Conservation (phyloP, 2,329 filamentous ascomycete genomes). For the Beauveria medogensis region DNA sequence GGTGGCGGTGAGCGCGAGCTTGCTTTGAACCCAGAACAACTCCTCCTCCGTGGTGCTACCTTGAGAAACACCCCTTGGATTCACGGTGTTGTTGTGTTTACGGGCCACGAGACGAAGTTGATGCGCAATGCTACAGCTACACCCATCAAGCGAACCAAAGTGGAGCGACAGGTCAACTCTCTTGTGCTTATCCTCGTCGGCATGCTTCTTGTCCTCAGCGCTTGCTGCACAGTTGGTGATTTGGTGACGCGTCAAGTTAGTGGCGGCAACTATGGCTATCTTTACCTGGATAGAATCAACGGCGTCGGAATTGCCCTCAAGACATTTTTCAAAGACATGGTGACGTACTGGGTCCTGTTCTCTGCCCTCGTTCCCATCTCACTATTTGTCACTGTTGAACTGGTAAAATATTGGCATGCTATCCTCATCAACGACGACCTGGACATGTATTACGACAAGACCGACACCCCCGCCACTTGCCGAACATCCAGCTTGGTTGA, state of each 20-base stretch:
- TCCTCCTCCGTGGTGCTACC: constrained; percentile 86
- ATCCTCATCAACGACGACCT: constrained; percentile 95
- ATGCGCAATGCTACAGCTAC: constrained; percentile 98
- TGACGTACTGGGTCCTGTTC: constrained; percentile 98
- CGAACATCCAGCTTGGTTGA: constrained; percentile 94
- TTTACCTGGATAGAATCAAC: constrained; percentile 57
- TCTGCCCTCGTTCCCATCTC: constrained; percentile 95
- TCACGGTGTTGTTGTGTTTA: constrained; percentile 88
- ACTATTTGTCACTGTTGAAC: constrained; percentile 92
- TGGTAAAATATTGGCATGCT: constrained; percentile 98
- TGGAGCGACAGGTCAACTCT: constrained; percentile 87
- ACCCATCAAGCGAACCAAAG: constrained; percentile 94
- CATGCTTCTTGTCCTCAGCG: constrained; percentile 75
- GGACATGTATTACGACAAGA: constrained; percentile 95
- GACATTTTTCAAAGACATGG: constrained; percentile 87
- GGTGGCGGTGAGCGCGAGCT: constrained; percentile 92
- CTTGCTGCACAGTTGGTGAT: constrained; percentile 87
- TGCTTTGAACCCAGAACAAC: constrained; percentile 81
- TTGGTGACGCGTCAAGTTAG: constrained; percentile 66
- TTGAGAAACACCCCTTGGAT: constrained; percentile 96
- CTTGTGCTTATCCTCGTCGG: constrained; percentile 85
- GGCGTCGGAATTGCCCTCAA: constrained; percentile 48
- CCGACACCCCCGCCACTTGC: constrained; percentile 90
- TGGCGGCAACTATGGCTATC: constrained; percentile 58
- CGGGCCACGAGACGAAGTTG: constrained; percentile 92